Conservation (phyloP, 345 rosid species). For the Eucalyptus leucophloia region DNA sequence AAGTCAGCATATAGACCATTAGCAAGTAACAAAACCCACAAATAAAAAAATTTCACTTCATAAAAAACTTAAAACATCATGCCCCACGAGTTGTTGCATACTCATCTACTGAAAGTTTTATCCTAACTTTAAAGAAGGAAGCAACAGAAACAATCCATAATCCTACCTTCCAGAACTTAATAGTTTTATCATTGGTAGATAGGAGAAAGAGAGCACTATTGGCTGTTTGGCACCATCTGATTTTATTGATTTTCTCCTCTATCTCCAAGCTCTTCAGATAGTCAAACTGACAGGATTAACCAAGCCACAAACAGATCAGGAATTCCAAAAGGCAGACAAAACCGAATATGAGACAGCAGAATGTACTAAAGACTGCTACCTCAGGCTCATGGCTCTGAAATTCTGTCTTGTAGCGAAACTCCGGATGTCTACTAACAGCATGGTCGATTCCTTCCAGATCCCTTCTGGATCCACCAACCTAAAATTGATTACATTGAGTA, state of each 20-base stretch:
- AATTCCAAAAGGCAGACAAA: background rate
- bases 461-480: constrained; percentile 73
- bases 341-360: background rate
- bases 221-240: constrained; percentile 96
- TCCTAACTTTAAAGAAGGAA: background rate
- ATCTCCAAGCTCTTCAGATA: constrained; percentile 99
- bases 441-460: constrained; percentile 71
- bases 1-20: background rate
- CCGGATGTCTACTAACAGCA: constrained; percentile 73
- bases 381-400: constrained; percentile 99
- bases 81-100: background rate
- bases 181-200: constrained; percentile 97
- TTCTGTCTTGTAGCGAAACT: constrained; percentile 97
- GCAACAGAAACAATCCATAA: background rate
- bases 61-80: background rate
- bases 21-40: background rate
- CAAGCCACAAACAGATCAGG: background rate
- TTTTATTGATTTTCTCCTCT: constrained; percentile 99
- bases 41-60: background rate
- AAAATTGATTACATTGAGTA: background rate
- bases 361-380: constrained; percentile 25
- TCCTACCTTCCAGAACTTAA: constrained; percentile 97
- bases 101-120: background rate
- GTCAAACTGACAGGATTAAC: constrained; percentile 65
- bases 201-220: constrained; percentile 88